These are phyloP conservation scores for Pythium rishiriense DNA, from an alignment of 352 stramenopile genomes.

Conservation along the genomic window DNA sequence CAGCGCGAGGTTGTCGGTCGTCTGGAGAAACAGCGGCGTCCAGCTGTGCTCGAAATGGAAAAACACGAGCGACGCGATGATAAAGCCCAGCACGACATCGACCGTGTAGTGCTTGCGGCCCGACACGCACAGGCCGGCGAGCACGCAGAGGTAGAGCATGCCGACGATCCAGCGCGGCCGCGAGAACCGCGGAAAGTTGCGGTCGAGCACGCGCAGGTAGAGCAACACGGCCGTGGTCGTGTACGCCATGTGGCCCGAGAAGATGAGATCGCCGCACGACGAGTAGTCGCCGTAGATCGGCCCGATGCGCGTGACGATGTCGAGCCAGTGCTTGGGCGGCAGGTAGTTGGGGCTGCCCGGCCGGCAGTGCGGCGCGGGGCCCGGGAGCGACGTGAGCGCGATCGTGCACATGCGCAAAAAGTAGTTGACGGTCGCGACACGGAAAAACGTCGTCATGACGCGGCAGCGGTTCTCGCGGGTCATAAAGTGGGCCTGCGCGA, in stretches of 20 bases:
- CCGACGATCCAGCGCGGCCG: conserved; percentile 31
- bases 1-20: neutral
- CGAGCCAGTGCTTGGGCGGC: conserved; percentile 38
- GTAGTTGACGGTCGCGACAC: conserved; percentile 44
- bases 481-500: conserved; percentile 30
- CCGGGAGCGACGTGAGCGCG: conserved; percentile 42
- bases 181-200: conserved; percentile 30
- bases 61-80: conserved; percentile 41
- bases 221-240: conserved; percentile 42
- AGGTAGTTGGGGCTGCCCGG: conserved; percentile 31
- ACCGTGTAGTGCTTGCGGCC: conserved; percentile 47
- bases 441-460: conserved; percentile 43
- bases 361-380: conserved; percentile 43
- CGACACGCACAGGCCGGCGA: conserved; percentile 37
- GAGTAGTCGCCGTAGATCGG: conserved; percentile 41
- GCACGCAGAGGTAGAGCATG: conserved; percentile 16
- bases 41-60: conserved; percentile 49
- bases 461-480: conserved; percentile 32
- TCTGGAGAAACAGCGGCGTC: conserved; percentile 27
- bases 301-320: conserved; percentile 41
- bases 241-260: conserved; percentile 50
- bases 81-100: conserved; percentile 40
- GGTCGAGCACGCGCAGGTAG: conserved; percentile 40
- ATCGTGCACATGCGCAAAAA: conserved; percentile 40
- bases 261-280: conserved; percentile 52